Evolutionary conservation across 305 asterid genomes (phyloP), one percentile per base, ranked within the genome.

Genomic region (Solanum aculeatissimum): DNA sequence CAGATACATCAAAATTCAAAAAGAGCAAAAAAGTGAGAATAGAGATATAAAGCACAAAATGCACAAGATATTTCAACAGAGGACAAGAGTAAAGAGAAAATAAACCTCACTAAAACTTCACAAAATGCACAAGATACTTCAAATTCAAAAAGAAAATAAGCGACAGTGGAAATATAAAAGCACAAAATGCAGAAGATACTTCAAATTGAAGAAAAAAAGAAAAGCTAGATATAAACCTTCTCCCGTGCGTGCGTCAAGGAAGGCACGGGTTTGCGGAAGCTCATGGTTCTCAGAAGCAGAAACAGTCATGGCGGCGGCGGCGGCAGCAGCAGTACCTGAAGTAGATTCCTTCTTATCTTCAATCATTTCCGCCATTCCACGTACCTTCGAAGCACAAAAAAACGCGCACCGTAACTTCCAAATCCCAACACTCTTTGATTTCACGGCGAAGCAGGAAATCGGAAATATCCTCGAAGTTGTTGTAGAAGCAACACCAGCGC

Each of bases 211-310:
- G 3, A 63, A 27, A 42, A 7, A 81, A 42, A 35, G 16, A 25
- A 49, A 62, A 77, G 84, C 80, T 35, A 66, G 32, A 65, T 13
- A 54, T 21, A 29, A 63, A 83, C 85, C 98, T 94, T 92, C 91
- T 77, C 90, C 96, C 19, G 90, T 88, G 3, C 91, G 92, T 78
- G 93, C 92, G 77, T 92, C 94, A 51, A 92, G 88, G 87, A 93
- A 93, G 81, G 93, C 89, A 81, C 85, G 91, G 40, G 91, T 89
- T 45, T 88, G 86, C 81, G 92, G 81, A 49, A 91, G 86, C 69
- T 91, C 95, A 18, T 86, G 86, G 55, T 87, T 86, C 81, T 88
- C 90, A 62, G 91, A 89, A 84, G 91, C 84, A 79, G 97, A 90
- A 89, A 89, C 83, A 29, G 92, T 83, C 69, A 89, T 81, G 27